Evolutionary conservation across 345 rosid genomes (phyloP).

Genomic region (Punica granatum): DNA sequence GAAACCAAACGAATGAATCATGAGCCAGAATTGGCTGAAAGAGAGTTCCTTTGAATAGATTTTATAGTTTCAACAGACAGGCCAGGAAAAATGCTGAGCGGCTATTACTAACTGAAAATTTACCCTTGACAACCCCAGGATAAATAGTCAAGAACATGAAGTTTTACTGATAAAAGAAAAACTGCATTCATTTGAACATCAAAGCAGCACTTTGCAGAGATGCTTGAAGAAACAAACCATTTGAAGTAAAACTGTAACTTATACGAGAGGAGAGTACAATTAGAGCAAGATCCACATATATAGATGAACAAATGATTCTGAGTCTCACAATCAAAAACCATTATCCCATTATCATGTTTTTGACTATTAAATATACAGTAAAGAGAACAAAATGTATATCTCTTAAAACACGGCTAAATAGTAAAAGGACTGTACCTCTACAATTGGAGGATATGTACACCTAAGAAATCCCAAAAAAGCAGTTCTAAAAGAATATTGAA

Average conservation of each 20-base stretch:
- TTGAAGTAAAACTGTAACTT: too few species aligned
- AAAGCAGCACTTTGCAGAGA: neutral
- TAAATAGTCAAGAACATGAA: neutral
- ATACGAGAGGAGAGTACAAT: neutral
- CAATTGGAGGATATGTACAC: conserved; percentile 54
- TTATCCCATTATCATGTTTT: neutral
- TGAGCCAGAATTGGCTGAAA: neutral
- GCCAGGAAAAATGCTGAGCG: neutral
- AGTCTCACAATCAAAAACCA: neutral
- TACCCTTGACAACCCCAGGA: neutral
- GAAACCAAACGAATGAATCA: neutral
- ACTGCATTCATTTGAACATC: neutral
- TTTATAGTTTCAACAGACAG: too few species aligned
- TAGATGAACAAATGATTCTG: neutral
- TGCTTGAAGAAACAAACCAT: neutral
- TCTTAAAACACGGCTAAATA: conserved; percentile 3
- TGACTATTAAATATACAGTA: neutral
- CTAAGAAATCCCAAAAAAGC: conserved; percentile 93
- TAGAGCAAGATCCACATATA: neutral
- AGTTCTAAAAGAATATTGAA: conserved; percentile 80
- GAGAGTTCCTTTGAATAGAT: neutral
- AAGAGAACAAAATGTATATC: neutral
- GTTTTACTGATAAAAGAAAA: neutral
- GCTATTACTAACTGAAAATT: neutral
- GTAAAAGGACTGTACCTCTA: conserved; percentile 46